Conservation (phyloP, 164 flowering plant species). For the Nelumbo lutea region DNA sequence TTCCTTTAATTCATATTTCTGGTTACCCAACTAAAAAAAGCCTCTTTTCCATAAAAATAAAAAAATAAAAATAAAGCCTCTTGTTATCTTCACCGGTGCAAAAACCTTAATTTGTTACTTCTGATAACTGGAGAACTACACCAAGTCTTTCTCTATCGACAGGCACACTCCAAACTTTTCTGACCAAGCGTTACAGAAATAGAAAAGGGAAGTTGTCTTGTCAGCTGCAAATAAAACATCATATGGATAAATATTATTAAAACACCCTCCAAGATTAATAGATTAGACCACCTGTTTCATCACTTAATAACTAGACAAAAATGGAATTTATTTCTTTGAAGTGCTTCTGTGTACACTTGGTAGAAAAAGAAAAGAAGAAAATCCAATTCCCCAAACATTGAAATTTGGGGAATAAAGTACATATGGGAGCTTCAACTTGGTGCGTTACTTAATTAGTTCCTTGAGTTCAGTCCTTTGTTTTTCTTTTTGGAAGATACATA, state of each 20-base stretch:
- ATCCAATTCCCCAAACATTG: constrained; percentile 9
- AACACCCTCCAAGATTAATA: constrained; percentile 10
- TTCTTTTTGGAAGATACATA: background rate
- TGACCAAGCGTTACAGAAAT: constrained; percentile 21
- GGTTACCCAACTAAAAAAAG: background rate
- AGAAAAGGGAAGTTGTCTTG: constrained; percentile 8
- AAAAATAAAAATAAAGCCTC: constrained; percentile 9
- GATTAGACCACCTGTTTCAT: constrained; percentile 15
- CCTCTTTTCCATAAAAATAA: background rate
- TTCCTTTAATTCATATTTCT: background rate
- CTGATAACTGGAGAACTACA: background rate
- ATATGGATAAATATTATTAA: background rate
- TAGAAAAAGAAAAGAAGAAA: constrained; percentile 1
- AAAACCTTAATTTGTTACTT: constrained; percentile 1
- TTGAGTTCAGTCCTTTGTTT: background rate
- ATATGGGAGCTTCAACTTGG: background rate
- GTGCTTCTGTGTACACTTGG: constrained; percentile 1
- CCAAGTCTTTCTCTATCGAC: constrained; percentile 1
- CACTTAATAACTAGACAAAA: constrained; percentile 7
- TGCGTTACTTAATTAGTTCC: constrained; percentile 1
- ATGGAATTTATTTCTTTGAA: constrained; percentile 3
- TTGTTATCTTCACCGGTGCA: background rate
- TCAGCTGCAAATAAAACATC: background rate
- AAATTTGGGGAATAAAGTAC: constrained; percentile 3
- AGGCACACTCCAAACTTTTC: background rate